A percentile compares a stretch with the other conserved stretches of the same genome.
phyloP scores from a whole-genome alignment of 306 rosid species.

The Gleditsia sinensis region DNA sequence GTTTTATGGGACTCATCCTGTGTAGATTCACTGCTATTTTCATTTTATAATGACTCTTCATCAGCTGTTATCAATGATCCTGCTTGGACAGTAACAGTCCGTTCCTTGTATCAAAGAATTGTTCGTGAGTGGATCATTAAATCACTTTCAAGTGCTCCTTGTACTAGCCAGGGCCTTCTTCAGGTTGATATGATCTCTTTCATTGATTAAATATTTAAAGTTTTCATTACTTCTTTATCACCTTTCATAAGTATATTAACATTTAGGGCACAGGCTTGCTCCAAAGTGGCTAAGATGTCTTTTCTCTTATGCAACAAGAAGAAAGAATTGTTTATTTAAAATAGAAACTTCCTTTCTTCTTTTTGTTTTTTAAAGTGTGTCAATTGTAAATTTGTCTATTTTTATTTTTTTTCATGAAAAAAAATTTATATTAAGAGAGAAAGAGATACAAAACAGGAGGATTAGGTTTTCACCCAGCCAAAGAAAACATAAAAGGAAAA shows the following conservation, averaged over 20 bases:
- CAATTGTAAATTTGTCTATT: neutral
- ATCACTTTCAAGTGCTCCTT: conserved; percentile 91
- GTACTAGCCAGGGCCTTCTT: conserved; percentile 99
- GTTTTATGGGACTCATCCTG: conserved; percentile 93
- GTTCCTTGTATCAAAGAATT: conserved; percentile 83
- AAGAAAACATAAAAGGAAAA: too few relatives aligned
- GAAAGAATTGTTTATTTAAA: neutral
- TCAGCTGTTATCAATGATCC: conserved; percentile 85
- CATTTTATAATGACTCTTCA: conserved; percentile 78
- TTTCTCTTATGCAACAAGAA: conserved; percentile 25
- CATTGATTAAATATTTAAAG: conserved; percentile 9
- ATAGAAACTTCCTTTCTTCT: neutral
- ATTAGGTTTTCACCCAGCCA: too few relatives aligned
- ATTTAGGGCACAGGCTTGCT: neutral
- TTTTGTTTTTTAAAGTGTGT: neutral
- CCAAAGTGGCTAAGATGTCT: conserved; percentile 11
- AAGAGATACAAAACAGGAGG: too few relatives aligned
- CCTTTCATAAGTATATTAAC: neutral
- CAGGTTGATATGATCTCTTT: conserved; percentile 65
- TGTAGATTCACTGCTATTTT: conserved; percentile 81
- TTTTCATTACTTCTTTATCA: conserved; percentile 19
- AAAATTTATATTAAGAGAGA: too few relatives aligned
- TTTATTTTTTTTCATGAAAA: neutral
- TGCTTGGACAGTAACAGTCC: conserved; percentile 83
- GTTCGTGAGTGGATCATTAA: conserved; percentile 96